A percentile compares a stretch with the other conserved stretches of the same genome.
Evolutionary conservation across 1,284 basidiomycete species (phyloP).

Genomic region (Inonotus obliquus): DNA sequence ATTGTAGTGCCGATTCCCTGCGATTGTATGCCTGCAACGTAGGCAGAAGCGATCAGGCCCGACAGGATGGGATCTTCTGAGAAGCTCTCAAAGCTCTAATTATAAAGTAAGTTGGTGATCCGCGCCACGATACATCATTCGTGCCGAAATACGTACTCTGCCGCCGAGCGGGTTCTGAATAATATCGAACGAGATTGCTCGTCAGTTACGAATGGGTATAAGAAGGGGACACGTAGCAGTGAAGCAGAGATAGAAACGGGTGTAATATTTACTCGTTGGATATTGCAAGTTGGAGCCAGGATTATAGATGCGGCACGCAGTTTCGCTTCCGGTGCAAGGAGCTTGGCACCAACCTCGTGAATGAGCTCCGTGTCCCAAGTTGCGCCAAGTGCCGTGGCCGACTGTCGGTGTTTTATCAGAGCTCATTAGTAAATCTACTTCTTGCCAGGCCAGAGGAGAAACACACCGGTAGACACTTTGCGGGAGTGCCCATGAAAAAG

Average conservation of each 20-base stretch:
- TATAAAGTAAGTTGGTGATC: background rate
- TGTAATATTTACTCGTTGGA: slow-evolving; percentile 50
- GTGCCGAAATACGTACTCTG: slow-evolving; percentile 39
- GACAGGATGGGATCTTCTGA: slow-evolving; percentile 77
- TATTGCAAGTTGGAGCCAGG: slow-evolving; percentile 78
- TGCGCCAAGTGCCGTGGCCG: slow-evolving; percentile 66
- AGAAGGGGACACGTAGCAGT: background rate
- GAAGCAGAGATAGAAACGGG: background rate
- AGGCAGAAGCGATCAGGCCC: slow-evolving; percentile 66
- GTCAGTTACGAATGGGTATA: slow-evolving; percentile 1
- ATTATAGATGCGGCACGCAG: slow-evolving; percentile 63
- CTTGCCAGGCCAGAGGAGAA: background rate
- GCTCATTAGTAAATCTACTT: background rate
- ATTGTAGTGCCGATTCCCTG: slow-evolving; percentile 68
- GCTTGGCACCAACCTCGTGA: slow-evolving; percentile 53
- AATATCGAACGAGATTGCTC: background rate
- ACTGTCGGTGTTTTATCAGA: slow-evolving; percentile 31
- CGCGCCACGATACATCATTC: slow-evolving; percentile 4
- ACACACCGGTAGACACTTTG: slow-evolving; percentile 52
- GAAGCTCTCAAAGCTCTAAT: slow-evolving; percentile 67
- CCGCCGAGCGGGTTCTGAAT: slow-evolving; percentile 65
- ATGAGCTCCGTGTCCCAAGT: slow-evolving; percentile 71
- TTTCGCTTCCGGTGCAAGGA: slow-evolving; percentile 70
- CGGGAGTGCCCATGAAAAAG: slow-evolving; percentile 61
- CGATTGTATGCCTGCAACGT: slow-evolving; percentile 69